Evolutionary conservation across 768 basidiomycete genomes (phyloP).

Genomic region (Kwoniella europaea): DNA sequence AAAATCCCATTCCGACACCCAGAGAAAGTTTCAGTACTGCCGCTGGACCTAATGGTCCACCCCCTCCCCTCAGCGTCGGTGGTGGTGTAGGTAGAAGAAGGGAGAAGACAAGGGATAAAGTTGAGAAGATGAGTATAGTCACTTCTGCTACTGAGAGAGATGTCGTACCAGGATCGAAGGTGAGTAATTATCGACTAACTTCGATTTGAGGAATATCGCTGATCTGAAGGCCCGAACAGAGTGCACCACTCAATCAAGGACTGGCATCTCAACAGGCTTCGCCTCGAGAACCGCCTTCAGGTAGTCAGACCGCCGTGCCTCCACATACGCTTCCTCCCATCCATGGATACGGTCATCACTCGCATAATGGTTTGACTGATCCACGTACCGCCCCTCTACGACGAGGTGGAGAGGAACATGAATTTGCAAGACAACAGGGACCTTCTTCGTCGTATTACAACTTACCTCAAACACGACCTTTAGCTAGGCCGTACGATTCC

Average conservation of each 20-base stretch:
- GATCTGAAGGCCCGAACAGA: constrained; percentile 19
- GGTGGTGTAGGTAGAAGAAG: constrained; percentile 42
- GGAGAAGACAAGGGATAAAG: constrained; percentile 52
- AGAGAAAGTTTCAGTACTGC: constrained; percentile 5
- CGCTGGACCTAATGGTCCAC: not conserved
- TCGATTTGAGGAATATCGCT: not conserved
- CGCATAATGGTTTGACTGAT: constrained; percentile 29
- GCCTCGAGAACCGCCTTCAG: constrained; percentile 38
- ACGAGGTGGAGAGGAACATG: constrained; percentile 37
- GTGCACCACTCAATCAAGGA: constrained; percentile 47
- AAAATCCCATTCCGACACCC: constrained; percentile 3
- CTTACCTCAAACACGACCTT: constrained; percentile 14
- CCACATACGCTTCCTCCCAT: constrained; percentile 35
- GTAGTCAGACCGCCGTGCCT: constrained; percentile 41
- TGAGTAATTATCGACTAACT: constrained; percentile 17
- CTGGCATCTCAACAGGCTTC: constrained; percentile 42
- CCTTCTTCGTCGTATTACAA: constrained; percentile 24
- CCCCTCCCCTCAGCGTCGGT: constrained; percentile 14
- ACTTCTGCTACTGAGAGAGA: constrained; percentile 42
- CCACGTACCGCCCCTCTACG: constrained; percentile 45
- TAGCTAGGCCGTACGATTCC: constrained; percentile 11
- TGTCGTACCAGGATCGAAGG: constrained; percentile 43
- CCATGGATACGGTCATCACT: constrained; percentile 27
- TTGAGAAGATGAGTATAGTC: constrained; percentile 50
- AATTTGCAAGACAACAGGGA: constrained; percentile 42